A percentile compares a stretch with the other conserved stretches of the same genome.
Conservation (phyloP, 2,329 filamentous ascomycete species). For the Aureobasidium uvarum region DNA sequence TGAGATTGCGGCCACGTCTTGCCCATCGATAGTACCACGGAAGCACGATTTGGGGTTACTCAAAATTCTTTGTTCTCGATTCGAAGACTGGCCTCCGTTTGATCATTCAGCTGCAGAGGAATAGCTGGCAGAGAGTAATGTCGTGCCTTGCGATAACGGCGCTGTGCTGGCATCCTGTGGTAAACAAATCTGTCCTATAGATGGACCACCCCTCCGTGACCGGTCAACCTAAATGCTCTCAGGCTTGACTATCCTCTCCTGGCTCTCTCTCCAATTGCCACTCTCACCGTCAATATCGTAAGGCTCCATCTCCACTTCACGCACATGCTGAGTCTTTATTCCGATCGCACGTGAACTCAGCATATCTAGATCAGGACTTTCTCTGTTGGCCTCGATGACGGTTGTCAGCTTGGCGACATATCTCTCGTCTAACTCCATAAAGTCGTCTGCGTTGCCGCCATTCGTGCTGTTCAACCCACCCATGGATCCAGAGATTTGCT, state of each 20-base stretch:
- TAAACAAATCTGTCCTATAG: background rate
- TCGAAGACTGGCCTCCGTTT: background rate
- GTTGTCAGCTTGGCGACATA: background rate
- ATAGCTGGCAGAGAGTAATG: background rate
- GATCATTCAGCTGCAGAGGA: background rate
- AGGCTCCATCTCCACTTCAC: constrained; percentile 9
- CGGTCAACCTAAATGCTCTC: constrained; percentile 2
- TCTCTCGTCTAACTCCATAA: constrained; percentile 14
- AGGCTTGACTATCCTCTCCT: constrained; percentile 1
- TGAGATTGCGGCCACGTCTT: constrained; percentile 1
- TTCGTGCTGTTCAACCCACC: background rate
- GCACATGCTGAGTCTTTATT: constrained; percentile 15
- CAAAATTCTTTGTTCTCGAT: constrained; percentile 1
- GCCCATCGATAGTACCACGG: background rate
- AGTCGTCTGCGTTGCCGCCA: background rate
- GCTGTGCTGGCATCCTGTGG: background rate
- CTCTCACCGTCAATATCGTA: constrained; percentile 4
- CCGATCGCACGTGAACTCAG: constrained; percentile 5
- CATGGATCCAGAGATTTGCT: background rate
- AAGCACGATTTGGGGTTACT: background rate
- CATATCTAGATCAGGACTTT: background rate
- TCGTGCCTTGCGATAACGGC: constrained; percentile 10
- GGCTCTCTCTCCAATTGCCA: constrained; percentile 2
- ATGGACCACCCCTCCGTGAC: background rate
- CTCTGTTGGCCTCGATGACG: constrained; percentile 5